Evolutionary conservation across 1,284 basidiomycete species (phyloP), one percentile per base, ranked within the genome.

Genomic region (Melanopsichium pennsylvanicum): DNA sequence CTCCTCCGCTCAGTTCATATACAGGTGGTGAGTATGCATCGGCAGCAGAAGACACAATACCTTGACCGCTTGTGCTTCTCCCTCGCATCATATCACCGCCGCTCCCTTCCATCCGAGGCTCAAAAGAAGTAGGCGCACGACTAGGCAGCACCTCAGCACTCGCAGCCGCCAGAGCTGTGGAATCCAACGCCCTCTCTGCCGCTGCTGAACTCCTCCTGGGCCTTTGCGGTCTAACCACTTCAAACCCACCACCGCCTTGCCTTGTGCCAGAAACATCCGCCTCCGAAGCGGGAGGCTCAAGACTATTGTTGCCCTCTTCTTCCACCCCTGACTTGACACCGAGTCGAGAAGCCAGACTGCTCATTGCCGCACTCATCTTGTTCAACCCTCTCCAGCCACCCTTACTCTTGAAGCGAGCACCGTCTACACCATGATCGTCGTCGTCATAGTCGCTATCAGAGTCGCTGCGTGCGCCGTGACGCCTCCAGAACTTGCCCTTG

Each of bases 331-430:
- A 16, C n/a, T 39, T 45, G 11, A 27, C 59, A 25, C 62, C 67
- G 26, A 70, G 33, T 5, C 52, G 56, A 13, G 47, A 45, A 19
- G 48, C 43, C 21, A 74, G 26, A 13, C 46, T 55, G 31, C 39
- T 51, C 46, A 75, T 56, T 25, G 72, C 72, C 0, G 66, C 70
- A 16, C 43, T 54, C 70, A 76, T 76, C 70, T 70, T 72, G 37
- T 58, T 70, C 29, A 72, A 36, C 8, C 74, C 74, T n/a, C 51
- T 49, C 74, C 74, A 76, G 8, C 59, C 54, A 11, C 70, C 70
- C 5, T 58, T 60, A 15, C 55, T 52, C 19, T 50, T 35, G 48
- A 55, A 60, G 36, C 11, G 15, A 11, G 10, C 46, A 18, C 38
- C 49, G 19, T 45, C 64, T 11, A 34, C 62, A 13, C 59, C 34